Evolutionary conservation across 2,329 filamentous ascomycete species (phyloP).

Genomic region (Podosphaera fusca): DNA sequence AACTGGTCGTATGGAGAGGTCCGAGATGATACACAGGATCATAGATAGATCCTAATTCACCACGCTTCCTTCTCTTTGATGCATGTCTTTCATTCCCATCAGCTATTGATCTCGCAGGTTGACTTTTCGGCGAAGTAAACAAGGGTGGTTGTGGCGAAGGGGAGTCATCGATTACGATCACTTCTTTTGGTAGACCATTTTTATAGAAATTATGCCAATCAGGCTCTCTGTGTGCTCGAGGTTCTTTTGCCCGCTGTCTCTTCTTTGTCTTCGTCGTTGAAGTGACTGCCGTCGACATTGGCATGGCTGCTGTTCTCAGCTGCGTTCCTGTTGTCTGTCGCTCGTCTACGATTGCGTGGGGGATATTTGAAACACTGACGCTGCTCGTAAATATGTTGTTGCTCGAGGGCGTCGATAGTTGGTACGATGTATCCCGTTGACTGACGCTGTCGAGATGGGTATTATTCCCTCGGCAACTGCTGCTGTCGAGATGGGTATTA

Average conservation of each 20-base stretch:
- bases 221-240: constrained; percentile 28
- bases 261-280: constrained; percentile 16
- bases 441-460: constrained; percentile 16
- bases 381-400: constrained; percentile 12
- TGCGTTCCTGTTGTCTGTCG: constrained; percentile 9
- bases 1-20: constrained; percentile 44
- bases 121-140: constrained; percentile 19
- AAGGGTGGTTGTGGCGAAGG: constrained; percentile 24
- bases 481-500: constrained; percentile 17
- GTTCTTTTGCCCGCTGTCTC: constrained; percentile 23
- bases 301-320: constrained; percentile 17
- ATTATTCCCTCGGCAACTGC: constrained; percentile 25
- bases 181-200: constrained; percentile 62
- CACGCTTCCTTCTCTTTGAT: constrained; percentile 42
- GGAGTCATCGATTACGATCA: constrained; percentile 60
- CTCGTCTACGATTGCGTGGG: constrained; percentile 8
- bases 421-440: constrained; percentile 14
- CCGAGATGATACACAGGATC: constrained; percentile 50
- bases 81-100: constrained; percentile 34
- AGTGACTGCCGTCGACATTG: constrained; percentile 14
- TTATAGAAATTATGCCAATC: constrained; percentile 67
- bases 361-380: constrained; percentile 9
- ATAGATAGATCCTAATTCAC: constrained; percentile 29
- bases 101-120: constrained; percentile 10
- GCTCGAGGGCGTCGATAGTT: constrained; percentile 14